Evolutionary conservation across 768 basidiomycete species (phyloP), one percentile per base, ranked within the genome.

Genomic region (Kwoniella sp.): DNA sequence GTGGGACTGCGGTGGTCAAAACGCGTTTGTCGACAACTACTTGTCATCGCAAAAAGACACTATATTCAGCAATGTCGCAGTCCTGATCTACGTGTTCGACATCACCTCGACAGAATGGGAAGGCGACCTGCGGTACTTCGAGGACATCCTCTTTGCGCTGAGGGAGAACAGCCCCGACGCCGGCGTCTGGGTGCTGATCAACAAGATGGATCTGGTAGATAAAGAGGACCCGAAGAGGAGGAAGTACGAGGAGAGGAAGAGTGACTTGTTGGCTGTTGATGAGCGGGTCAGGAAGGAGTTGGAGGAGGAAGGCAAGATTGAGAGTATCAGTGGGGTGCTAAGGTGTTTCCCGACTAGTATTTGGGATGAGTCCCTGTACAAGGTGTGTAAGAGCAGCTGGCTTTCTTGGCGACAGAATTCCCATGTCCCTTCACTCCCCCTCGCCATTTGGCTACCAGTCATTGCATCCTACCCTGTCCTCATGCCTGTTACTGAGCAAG

Each of bases 1-100:
- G 4, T 97, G 95, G 95, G 96, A 99, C 82, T 97, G 96, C 72
- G 96, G 95, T 48, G 96, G 96, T 8, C 96, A 99, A 81, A 93
- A 96, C 79, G 87, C 93, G 15, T 98, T 96, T 84, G 93, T 98
- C 88, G 94, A 97, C 81, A 90, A 90, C 29, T 98, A 97, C 82
- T 89, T 99, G 63, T 89, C 89, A 37, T 87, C 89, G 0, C 93
- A 97, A 78, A 89, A 92, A 66, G 85, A 89, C n/a, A 93, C 90
- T 34, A 95, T 97, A 70, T 99, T 99, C 83, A 88, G 90, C 73
- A 91, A 97, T 76, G 96, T 97, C 62, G 93, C 92, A 28, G 92
- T 98, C 63, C 87, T 98, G 82, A 98, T 99, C 74, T 99, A 99
- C 82, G 96, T 99, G 12, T 98, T 99, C 70, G 96, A 98, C 79